phyloP scores from a whole-genome alignment of 352 stramenopile genomes.

The Phytophthora sp. region DNA sequence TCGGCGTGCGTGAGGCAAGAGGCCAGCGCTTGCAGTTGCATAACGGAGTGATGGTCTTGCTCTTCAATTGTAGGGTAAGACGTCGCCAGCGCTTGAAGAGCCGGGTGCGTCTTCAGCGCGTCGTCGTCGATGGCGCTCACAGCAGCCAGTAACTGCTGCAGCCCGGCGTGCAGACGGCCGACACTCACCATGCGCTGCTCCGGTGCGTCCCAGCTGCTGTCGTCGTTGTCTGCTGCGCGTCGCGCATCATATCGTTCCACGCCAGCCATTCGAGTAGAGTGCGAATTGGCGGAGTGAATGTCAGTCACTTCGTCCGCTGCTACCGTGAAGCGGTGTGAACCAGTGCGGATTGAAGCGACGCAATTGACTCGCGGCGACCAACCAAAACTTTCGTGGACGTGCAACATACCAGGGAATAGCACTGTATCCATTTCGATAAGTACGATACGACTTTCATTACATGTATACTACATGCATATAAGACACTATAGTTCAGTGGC shows the following conservation, averaged over 20 bases:
- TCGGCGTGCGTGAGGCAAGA: conserved; percentile 57
- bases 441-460: too few species aligned
- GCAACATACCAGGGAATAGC: too few species aligned
- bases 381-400: conserved; percentile 22
- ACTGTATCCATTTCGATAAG: too few species aligned
- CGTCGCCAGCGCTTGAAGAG: conserved; percentile 31
- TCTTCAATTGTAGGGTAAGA: conserved; percentile 16
- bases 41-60: conserved; percentile 23
- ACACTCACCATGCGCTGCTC: conserved; percentile 39
- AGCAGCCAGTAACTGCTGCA: conserved; percentile 26
- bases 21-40: conserved; percentile 61
- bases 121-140: neutral
- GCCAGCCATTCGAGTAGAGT: conserved; percentile 20
- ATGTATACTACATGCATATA: too few species aligned
- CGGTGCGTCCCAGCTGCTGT: conserved; percentile 16
- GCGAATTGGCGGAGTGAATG: conserved; percentile 10
- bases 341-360: conserved; percentile 14
- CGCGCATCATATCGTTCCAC: conserved; percentile 22
- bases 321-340: conserved; percentile 26
- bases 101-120: conserved; percentile 39
- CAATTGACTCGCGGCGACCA: conserved; percentile 25
- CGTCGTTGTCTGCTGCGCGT: conserved; percentile 4
- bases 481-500: too few species aligned
- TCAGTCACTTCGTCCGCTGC: conserved; percentile 15
- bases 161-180: conserved; percentile 20